Percentiles rank a stretch among this genome's conserved stretches.
Evolutionary conservation across 352 stramenopile species (phyloP).

Genomic region (Peronospora belbahrii): DNA sequence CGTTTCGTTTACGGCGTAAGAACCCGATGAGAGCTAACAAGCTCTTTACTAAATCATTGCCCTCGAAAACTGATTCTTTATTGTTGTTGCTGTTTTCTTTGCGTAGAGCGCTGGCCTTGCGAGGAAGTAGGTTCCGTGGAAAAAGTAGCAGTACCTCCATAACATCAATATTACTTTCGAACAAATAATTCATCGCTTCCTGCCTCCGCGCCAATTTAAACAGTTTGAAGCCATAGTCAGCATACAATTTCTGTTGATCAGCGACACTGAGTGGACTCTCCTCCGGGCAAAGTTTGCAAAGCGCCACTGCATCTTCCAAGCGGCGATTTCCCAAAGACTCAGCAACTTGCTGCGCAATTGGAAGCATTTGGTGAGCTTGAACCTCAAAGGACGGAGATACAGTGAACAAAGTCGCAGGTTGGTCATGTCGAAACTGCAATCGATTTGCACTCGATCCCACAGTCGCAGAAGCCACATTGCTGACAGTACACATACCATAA

Average conservation of each 20-base stretch:
- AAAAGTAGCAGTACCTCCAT: constrained; percentile 63
- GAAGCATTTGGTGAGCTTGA: constrained; percentile 47
- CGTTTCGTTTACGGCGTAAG: constrained; percentile 35
- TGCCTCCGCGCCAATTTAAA: constrained; percentile 29
- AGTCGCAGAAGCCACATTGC: constrained; percentile 18
- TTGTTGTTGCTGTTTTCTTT: constrained; percentile 24
- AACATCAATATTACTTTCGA: constrained; percentile 36
- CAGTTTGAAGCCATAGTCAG: constrained; percentile 47
- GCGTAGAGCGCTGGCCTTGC: constrained; percentile 27
- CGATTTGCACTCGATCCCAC: background rate
- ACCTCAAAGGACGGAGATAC: constrained; percentile 37
- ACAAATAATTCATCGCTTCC: constrained; percentile 58
- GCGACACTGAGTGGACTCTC: constrained; percentile 46
- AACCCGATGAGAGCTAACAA: constrained; percentile 50
- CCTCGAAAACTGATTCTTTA: constrained; percentile 23
- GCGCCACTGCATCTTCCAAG: constrained; percentile 50
- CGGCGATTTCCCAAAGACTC: constrained; percentile 24
- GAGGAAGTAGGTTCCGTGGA: constrained; percentile 60
- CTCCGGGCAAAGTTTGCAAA: constrained; percentile 64
- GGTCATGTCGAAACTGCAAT: constrained; percentile 12
- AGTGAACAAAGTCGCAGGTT: constrained; percentile 33
- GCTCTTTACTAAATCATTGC: constrained; percentile 42
- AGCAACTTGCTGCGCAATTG: constrained; percentile 46
- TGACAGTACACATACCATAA: constrained; percentile 29
- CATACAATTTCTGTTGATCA: constrained; percentile 46